phyloP scores from a whole-genome alignment of 192 early-diverging fungal genomes.

The Rhizophlyctis rosea region DNA sequence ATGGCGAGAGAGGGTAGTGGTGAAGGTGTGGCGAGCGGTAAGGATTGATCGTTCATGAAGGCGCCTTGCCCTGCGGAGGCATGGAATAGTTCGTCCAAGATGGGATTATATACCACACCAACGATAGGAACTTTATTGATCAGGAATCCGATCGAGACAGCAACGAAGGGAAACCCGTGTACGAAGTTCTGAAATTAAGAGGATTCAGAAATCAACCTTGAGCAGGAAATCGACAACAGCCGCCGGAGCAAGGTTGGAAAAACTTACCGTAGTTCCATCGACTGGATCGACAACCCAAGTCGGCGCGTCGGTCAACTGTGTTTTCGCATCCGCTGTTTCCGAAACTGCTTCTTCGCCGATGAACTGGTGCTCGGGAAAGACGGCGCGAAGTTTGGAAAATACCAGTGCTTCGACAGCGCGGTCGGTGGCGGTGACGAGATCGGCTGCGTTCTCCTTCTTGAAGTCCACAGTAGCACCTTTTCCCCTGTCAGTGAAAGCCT shows the following conservation, averaged over 20 bases:
- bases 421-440: conserved; percentile 87
- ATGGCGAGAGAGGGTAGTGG: conserved; percentile 62
- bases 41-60: conserved; percentile 48
- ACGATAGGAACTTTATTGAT: conserved; percentile 71
- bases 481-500: conserved; percentile 48
- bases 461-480: conserved; percentile 31
- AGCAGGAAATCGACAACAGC: not conserved
- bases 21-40: conserved; percentile 60
- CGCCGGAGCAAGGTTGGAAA: no score
- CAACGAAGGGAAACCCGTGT: conserved; percentile 74
- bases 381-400: conserved; percentile 50
- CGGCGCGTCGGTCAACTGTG: conserved; percentile 34
- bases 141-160: conserved; percentile 81
- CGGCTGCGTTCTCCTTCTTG: conserved; percentile 59
- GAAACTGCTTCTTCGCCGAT: conserved; percentile 87
- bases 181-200: conserved; percentile 47
- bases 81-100: conserved; percentile 75
- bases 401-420: conserved; percentile 74
- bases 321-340: conserved; percentile 37
- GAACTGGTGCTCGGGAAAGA: conserved; percentile 72
- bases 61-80: conserved; percentile 63
- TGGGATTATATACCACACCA: conserved; percentile 89
- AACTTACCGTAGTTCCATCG: conserved; percentile 43
- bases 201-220: conserved; percentile 49
- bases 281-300: conserved; percentile 93